Base-by-base conservation (phyloP, 371 early-diverging fungal species). In the Caulochytrium protostelioides region DNA sequence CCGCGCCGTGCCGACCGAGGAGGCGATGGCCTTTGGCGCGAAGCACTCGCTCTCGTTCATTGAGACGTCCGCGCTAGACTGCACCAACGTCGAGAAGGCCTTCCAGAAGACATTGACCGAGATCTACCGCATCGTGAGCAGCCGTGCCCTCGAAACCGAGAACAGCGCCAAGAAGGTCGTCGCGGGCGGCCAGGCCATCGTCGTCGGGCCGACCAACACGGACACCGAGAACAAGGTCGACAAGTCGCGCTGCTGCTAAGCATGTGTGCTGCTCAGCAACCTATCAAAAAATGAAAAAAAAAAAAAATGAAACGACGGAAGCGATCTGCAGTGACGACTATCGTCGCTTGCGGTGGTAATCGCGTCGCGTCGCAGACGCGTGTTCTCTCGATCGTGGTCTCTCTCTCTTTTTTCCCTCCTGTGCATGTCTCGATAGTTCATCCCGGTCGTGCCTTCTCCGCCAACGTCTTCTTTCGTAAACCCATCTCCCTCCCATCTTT, bases 1-100 rank as follows among this genome's bases (percentile, higher is more conserved):
- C 44, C 69, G 97, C 32, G 89, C 90, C 16, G 97, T 99, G 8
- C 78, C 89, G 1, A 87, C 87, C 2, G 91, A 90, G 17, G 89
- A 91, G 48, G 98, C 91, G 18, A 83, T 85, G 61, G 77, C 81
- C 41, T 89, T 84, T 67, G 94, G 98, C 13, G 65, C 85, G 83
- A 82, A 83, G 37, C 83, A 89, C 45, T 74, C 72, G 3, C 61
- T 91, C 34, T 79, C 75, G 13, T 91, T 91, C 43, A 89, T 89
- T 40, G 92, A 91, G 55, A 89, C 92, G 2, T 91, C 92, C 13
- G 92, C 92, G 24, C 56, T 89, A 55, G 90, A 91, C 46, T 59
- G 82, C 13, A 80, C 72, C 57, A 91, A 91, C 59, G 92, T 91
- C 34, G 92, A 91, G 45, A 62, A 76, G 32, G 76, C 89, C 17